These are phyloP conservation scores for Hypholoma sublateritium DNA, from an alignment of 768 basidiomycete genomes.

Conservation along the genomic window DNA sequence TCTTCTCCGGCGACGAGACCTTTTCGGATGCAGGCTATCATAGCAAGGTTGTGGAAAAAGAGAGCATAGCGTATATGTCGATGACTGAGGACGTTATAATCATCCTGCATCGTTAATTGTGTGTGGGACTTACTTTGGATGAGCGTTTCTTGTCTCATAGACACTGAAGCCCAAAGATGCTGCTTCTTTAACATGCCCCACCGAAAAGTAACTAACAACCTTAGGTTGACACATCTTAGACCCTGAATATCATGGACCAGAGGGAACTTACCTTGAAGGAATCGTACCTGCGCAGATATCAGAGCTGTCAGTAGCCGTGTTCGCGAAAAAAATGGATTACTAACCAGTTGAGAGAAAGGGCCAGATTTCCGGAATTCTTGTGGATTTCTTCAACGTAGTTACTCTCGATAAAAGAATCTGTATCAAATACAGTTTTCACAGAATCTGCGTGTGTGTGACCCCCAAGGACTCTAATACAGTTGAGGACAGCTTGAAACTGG, in stretches of 20 bases:
- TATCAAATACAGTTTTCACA: slow-evolving; percentile 57
- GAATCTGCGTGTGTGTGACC: slow-evolving; percentile 55
- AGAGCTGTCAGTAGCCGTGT: background rate
- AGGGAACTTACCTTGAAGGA: slow-evolving; percentile 52
- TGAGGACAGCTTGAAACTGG: slow-evolving; percentile 47
- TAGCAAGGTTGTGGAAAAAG: slow-evolving; percentile 70
- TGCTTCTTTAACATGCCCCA: slow-evolving; percentile 59
- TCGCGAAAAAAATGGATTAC: too few relatives aligned
- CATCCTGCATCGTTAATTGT: background rate
- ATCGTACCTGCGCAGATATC: slow-evolving; percentile 47
- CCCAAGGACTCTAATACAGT: slow-evolving; percentile 62
- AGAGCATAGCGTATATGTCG: slow-evolving; percentile 66
- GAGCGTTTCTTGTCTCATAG: slow-evolving; percentile 54
- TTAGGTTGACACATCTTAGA: slow-evolving; percentile 18
- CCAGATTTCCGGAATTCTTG: slow-evolving; percentile 43
- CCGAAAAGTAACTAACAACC: slow-evolving; percentile 64
- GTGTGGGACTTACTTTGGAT: slow-evolving; percentile 60
- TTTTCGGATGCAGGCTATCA: slow-evolving; percentile 59
- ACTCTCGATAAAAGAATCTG: slow-evolving; percentile 55
- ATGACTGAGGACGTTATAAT: slow-evolving; percentile 40
- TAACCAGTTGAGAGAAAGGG: slow-evolving; percentile 62
- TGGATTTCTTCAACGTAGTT: slow-evolving; percentile 49
- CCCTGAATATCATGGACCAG: too few relatives aligned
- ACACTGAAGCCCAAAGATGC: slow-evolving; percentile 63
- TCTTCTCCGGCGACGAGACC: slow-evolving; percentile 34